Conservation (phyloP, 2,329 filamentous ascomycete genomes). For the Pestalotiopsis sp. region DNA sequence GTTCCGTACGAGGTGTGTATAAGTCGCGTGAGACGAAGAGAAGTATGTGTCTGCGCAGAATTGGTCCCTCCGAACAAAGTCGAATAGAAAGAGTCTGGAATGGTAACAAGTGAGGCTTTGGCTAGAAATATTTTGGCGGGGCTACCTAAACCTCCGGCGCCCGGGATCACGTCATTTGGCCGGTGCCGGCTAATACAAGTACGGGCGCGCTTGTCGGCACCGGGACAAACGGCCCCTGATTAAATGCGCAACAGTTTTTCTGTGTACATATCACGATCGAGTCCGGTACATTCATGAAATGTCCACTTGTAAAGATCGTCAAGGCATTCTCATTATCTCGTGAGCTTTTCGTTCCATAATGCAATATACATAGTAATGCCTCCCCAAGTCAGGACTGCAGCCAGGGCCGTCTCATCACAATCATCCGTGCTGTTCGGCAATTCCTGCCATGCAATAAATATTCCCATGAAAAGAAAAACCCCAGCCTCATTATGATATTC, state of each 20-base stretch:
- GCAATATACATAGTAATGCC: neutral
- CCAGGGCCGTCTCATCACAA: neutral
- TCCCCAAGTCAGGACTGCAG: neutral
- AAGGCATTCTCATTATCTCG: neutral
- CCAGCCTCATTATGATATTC: no score
- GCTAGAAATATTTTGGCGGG: conserved; percentile 11
- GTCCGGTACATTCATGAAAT: neutral
- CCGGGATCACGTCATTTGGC: conserved; percentile 10
- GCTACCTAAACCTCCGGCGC: neutral
- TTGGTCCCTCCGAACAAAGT: neutral
- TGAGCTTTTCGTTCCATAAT: neutral
- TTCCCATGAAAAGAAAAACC: neutral
- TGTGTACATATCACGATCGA: neutral
- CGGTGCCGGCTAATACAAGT: conserved; percentile 4
- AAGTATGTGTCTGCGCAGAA: neutral
- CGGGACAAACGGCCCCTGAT: neutral
- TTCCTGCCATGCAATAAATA: neutral
- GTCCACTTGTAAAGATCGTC: neutral
- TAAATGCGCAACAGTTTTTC: neutral
- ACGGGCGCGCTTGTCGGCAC: neutral
- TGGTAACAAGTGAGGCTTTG: neutral
- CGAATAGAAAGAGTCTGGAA: conserved; percentile 2
- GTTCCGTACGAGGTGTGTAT: neutral
- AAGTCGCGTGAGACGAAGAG: neutral
- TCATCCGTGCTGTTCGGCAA: neutral